phyloP scores from a whole-genome alignment of 1,139 yeast species.

The Fermentozyma sake region DNA sequence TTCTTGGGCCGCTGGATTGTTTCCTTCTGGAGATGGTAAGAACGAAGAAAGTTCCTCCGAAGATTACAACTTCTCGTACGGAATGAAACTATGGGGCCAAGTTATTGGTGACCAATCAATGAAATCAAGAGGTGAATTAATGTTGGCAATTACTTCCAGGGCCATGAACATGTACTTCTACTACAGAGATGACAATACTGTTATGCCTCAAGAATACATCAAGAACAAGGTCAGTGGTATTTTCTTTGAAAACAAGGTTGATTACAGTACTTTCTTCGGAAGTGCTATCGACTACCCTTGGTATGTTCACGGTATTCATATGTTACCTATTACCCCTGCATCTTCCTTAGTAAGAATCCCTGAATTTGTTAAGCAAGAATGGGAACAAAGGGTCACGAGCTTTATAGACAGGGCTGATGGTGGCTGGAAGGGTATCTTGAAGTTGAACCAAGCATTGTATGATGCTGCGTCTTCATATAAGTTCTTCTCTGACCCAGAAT shows the following conservation, averaged over 20 bases:
- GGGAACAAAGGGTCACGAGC: slow-evolving; percentile 52
- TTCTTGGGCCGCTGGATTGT: slow-evolving; percentile 81
- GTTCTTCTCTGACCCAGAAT: slow-evolving; percentile 57
- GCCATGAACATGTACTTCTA: slow-evolving; percentile 62
- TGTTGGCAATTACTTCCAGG: slow-evolving; percentile 61
- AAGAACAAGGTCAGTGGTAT: slow-evolving; percentile 74
- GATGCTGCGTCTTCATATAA: slow-evolving; percentile 65
- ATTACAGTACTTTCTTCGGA: slow-evolving; percentile 90
- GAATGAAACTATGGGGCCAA: slow-evolving; percentile 77
- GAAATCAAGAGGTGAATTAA: slow-evolving; percentile 74
- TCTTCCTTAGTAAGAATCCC: slow-evolving; percentile 72
- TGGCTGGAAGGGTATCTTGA: slow-evolving; percentile 82
- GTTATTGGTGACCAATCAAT: slow-evolving; percentile 66
- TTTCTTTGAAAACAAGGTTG: slow-evolving; percentile 79
- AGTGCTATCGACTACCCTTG: slow-evolving; percentile 41
- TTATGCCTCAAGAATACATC: slow-evolving; percentile 54
- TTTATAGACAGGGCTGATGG: slow-evolving; percentile 54
- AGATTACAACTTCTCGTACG: slow-evolving; percentile 77
- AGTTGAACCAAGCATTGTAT: slow-evolving; percentile 70
- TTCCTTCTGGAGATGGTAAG: slow-evolving; percentile 67
- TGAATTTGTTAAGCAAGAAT: slow-evolving; percentile 72
- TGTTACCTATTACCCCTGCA: slow-evolving; percentile 85
- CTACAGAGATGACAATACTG: slow-evolving; percentile 51
- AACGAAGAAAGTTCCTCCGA: slow-evolving; percentile 80
- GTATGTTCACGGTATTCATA: slow-evolving; percentile 93